phyloP scores from a whole-genome alignment of 352 stramenopile species.

The Pythium grandisporangium region DNA sequence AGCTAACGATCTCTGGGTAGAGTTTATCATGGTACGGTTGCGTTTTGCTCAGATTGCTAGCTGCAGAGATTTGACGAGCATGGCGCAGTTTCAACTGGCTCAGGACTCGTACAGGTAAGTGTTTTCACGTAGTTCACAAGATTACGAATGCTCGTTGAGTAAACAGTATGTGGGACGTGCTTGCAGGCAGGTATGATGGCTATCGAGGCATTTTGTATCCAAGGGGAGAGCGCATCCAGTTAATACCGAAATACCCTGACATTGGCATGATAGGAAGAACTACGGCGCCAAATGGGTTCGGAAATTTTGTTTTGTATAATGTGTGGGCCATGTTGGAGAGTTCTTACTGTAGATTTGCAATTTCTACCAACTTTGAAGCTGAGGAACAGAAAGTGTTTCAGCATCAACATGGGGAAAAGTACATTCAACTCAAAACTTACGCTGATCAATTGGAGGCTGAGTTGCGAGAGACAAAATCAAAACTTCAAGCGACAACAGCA shows the following conservation, averaged over 20 bases:
- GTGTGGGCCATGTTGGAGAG: no score
- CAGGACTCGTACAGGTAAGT: slow-evolving; percentile 72
- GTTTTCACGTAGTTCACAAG: no score
- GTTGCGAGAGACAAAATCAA: slow-evolving; percentile 69
- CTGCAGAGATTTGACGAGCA: slow-evolving; percentile 2
- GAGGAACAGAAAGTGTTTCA: slow-evolving; percentile 80
- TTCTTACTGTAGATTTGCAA: no score
- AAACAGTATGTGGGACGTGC: no score
- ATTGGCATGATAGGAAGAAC: slow-evolving; percentile 62
- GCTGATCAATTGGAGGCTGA: slow-evolving; percentile 79
- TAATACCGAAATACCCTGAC: no score
- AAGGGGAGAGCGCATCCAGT: no score
- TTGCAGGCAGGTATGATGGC: no score
- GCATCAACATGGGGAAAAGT: slow-evolving; percentile 74
- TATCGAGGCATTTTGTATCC: no score
- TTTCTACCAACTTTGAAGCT: slow-evolving; percentile 21
- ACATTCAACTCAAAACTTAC: slow-evolving; percentile 84
- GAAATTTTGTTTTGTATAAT: no score
- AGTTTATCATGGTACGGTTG: slow-evolving; percentile 76
- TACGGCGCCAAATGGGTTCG: slow-evolving; percentile 71
- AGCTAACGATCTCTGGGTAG: slow-evolving; percentile 15
- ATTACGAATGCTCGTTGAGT: not conserved
- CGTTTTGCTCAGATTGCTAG: no score
- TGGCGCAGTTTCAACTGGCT: slow-evolving; percentile 63
- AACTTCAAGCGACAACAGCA: slow-evolving; percentile 53